phyloP scores from a whole-genome alignment of 352 stramenopile species.

The Pythium insidiosum region DNA sequence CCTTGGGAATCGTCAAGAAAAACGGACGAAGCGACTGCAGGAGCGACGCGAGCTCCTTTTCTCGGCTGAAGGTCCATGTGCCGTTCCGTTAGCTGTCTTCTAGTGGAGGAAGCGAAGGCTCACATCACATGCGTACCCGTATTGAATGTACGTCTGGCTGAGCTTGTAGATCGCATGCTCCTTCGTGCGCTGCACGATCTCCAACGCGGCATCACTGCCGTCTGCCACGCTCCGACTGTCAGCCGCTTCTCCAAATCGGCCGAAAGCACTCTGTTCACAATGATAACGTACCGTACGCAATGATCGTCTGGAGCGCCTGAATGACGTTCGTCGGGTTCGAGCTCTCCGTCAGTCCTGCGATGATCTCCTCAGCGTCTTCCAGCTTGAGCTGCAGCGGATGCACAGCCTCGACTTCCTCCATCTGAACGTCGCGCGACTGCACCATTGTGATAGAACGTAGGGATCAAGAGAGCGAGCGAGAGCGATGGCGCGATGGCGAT shows the following conservation, averaged over 20 bases:
- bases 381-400: constrained; percentile 73
- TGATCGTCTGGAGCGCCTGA: constrained; percentile 55
- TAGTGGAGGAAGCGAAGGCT: too few relatives aligned
- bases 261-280: too few relatives aligned
- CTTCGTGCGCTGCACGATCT: constrained; percentile 89
- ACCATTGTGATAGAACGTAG: constrained; percentile 8
- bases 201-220: constrained; percentile 40
- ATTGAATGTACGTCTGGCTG: constrained; percentile 87
- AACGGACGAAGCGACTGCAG: constrained; percentile 88
- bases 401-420: constrained; percentile 50
- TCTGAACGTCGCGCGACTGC: constrained; percentile 55
- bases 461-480: too few relatives aligned
- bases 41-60: constrained; percentile 82
- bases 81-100: too few relatives aligned
- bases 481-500: too few relatives aligned
- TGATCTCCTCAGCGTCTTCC: constrained; percentile 60
- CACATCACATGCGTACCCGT: constrained; percentile 41
- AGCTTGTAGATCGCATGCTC: constrained; percentile 96
- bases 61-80: constrained; percentile 32
- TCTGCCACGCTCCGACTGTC: constrained; percentile 17
- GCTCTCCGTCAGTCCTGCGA: constrained; percentile 19
- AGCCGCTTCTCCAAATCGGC: too few relatives aligned
- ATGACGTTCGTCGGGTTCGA: constrained; percentile 45
- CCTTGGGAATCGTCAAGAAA: constrained; percentile 94
- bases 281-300: constrained; percentile 59